These are phyloP conservation scores for Serendipita sp. DNA, from an alignment of 768 basidiomycete species.

Conservation along the genomic window DNA sequence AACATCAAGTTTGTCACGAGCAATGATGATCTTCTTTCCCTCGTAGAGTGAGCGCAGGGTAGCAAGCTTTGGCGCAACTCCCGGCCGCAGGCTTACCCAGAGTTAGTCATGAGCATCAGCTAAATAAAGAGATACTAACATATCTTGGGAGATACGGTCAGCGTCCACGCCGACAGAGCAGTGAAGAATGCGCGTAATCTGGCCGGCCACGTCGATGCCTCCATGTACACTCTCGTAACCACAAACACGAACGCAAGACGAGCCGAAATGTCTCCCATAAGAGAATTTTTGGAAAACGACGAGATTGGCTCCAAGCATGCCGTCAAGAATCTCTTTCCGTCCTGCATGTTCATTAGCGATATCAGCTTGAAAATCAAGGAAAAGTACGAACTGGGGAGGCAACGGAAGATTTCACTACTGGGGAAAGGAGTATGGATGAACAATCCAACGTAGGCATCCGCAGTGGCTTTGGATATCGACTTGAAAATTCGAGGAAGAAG, in stretches of 20 bases:
- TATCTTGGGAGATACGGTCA: slow-evolving; percentile 69
- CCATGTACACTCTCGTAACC: slow-evolving; percentile 62
- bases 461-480: slow-evolving; percentile 54
- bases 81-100: slow-evolving; percentile 42
- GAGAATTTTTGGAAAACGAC: slow-evolving; percentile 97
- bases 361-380: neutral
- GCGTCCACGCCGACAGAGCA: slow-evolving; percentile 96
- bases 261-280: slow-evolving; percentile 87
- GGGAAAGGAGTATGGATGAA: slow-evolving; percentile 99
- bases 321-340: slow-evolving; percentile 86
- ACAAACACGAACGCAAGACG: slow-evolving; percentile 89
- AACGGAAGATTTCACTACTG: slow-evolving; percentile 88
- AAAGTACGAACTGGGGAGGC: slow-evolving; percentile 57
- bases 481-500: slow-evolving; percentile 51
- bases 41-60: slow-evolving; percentile 73
- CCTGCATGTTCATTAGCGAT: slow-evolving; percentile 22
- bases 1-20: slow-evolving; percentile 94
- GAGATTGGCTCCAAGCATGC: slow-evolving; percentile 93
- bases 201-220: slow-evolving; percentile 75
- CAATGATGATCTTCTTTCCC: slow-evolving; percentile 97
- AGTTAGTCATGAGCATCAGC: neutral
- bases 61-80: slow-evolving; percentile 79
- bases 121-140: slow-evolving; percentile 26
- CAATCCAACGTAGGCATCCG: slow-evolving; percentile 58
- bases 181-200: slow-evolving; percentile 65